Conservation (phyloP, 345 rosid species). For the Brassica cretica region DNA sequence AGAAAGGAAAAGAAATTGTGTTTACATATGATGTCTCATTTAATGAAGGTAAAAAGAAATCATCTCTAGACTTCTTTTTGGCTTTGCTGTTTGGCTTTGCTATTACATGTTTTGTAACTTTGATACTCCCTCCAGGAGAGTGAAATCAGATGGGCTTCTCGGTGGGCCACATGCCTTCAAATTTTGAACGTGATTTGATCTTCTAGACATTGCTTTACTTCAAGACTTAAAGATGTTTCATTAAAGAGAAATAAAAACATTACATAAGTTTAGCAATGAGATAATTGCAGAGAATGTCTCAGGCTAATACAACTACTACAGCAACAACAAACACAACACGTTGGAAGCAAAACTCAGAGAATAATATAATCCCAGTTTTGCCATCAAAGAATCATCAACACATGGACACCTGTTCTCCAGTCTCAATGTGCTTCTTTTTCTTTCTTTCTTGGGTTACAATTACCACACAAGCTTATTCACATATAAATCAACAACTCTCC, state of each 20-base stretch:
- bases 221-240: not conserved
- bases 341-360: constrained; percentile 28
- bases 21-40: no score
- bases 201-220: not conserved
- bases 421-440: constrained; percentile 62
- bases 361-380: constrained; percentile 26
- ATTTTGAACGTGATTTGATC: not conserved
- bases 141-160: no score
- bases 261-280: constrained; percentile 35
- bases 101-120: no score
- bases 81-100: no score
- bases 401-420: constrained; percentile 54
- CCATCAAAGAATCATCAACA: constrained; percentile 40
- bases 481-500: not conserved
- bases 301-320: not conserved
- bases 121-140: no score
- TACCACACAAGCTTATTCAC: not conserved
- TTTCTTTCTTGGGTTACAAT: constrained; percentile 20
- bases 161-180: no score
- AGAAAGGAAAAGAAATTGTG: no score
- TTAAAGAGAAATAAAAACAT: constrained; percentile 1
- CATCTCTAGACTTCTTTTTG: no score
- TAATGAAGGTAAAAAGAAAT: no score
- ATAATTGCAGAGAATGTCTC: constrained; percentile 32
- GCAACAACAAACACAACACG: constrained; percentile 12